A percentile compares a stretch with the other conserved stretches of the same genome.
Evolutionary conservation across 371 early-diverging fungal genomes (phyloP).

Genomic region (Vairimorpha necatrix): DNA sequence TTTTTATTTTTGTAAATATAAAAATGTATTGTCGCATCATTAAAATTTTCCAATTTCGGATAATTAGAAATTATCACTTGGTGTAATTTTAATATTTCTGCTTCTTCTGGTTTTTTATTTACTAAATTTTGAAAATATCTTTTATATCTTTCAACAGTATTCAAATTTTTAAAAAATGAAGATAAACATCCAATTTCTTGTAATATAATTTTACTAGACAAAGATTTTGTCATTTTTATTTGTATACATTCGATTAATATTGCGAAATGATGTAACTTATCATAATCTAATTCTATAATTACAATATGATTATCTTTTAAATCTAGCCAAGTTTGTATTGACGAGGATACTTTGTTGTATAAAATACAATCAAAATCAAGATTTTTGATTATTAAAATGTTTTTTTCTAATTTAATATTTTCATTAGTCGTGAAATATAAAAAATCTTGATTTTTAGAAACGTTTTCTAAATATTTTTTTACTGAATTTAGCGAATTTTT

Average conservation of each 20-base stretch:
- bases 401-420: constrained; percentile 4
- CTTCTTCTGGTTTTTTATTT: neutral
- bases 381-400: neutral
- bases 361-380: constrained; percentile 25
- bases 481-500: constrained; percentile 66
- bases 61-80: constrained; percentile 48
- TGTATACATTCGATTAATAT: constrained; percentile 31
- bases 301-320: constrained; percentile 29
- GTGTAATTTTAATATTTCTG: constrained; percentile 21
- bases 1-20: constrained; percentile 5
- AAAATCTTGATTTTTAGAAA: constrained; percentile 65
- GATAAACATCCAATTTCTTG: neutral
- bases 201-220: neutral
- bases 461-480: constrained; percentile 63
- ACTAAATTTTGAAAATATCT: constrained; percentile 22
- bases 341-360: constrained; percentile 10
- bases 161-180: neutral
- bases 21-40: neutral
- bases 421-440: constrained; percentile 53
- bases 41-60: neutral
- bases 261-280: constrained; percentile 5
- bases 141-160: constrained; percentile 26
- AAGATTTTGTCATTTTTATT: neutral
- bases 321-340: constrained; percentile 35
- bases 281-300: constrained; percentile 27